Conservation (phyloP, 345 rosid genomes). For the Chamaenerion angustifolium region DNA sequence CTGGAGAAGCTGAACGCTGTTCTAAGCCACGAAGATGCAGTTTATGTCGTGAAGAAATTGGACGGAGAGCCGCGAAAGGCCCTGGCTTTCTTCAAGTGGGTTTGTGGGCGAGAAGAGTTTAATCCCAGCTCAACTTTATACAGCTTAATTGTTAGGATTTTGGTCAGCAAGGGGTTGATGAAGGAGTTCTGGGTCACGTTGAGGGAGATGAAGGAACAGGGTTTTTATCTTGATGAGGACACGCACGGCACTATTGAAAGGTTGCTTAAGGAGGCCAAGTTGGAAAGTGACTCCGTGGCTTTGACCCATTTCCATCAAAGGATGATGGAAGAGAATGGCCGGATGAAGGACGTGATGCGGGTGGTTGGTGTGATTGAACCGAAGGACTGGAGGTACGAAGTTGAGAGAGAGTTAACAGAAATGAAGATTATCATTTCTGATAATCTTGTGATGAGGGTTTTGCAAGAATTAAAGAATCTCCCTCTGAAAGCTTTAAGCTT, state of each 20-base stretch:
- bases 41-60: conserved; percentile 50
- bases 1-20: conserved; percentile 16
- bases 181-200: conserved; percentile 51
- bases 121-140: conserved; percentile 47
- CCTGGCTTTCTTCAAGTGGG: conserved; percentile 54
- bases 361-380: conserved; percentile 26
- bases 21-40: conserved; percentile 48
- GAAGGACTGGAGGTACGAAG: conserved; percentile 34
- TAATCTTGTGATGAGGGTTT: conserved; percentile 49
- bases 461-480: conserved; percentile 44
- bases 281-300: conserved; percentile 37
- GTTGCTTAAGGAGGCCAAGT: conserved; percentile 32
- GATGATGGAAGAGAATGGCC: conserved; percentile 55
- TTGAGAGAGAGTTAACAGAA: conserved; percentile 39
- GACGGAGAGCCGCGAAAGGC: conserved; percentile 46
- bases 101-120: conserved; percentile 36
- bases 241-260: conserved; percentile 33
- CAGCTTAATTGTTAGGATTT: conserved; percentile 49
- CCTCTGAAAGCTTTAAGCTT: conserved; percentile 41
- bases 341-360: conserved; percentile 22
- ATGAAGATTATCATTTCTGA: conserved; percentile 37
- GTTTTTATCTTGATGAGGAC: conserved; percentile 57
- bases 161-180: conserved; percentile 35
- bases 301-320: conserved; percentile 49
- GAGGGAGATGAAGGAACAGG: conserved; percentile 52